A percentile compares a stretch with the other conserved stretches of the same genome.
phyloP scores from a whole-genome alignment of 768 basidiomycete species.

The Cyclocybe aegerita region DNA sequence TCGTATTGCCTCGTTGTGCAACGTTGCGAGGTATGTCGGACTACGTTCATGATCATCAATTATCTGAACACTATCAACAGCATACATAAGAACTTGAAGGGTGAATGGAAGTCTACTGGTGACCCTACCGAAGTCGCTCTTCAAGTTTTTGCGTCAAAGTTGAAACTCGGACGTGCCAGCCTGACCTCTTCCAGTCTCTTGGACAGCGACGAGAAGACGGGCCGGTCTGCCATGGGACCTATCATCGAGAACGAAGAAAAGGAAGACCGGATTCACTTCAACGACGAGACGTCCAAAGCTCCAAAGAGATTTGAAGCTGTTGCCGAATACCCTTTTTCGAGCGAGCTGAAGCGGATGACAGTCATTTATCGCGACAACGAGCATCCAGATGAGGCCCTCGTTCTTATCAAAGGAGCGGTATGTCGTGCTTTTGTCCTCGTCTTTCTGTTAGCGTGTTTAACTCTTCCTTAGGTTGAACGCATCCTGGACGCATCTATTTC shows the following conservation, averaged over 20 bases:
- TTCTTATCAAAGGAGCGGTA: constrained; percentile 38
- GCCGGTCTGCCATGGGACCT: constrained; percentile 24
- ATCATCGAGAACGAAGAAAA: constrained; percentile 25
- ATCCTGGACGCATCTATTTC: constrained; percentile 47
- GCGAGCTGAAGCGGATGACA: constrained; percentile 51
- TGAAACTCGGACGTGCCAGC: constrained; percentile 38
- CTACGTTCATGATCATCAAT: not conserved
- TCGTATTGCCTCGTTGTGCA: constrained; percentile 33
- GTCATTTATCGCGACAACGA: constrained; percentile 33
- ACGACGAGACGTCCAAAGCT: constrained; percentile 14
- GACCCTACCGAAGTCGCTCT: constrained; percentile 58
- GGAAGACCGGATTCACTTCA: constrained; percentile 11
- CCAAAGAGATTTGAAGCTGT: constrained; percentile 30
- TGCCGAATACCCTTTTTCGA: constrained; percentile 46
- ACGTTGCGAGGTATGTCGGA: constrained; percentile 32
- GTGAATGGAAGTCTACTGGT: constrained; percentile 46
- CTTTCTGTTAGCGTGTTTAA: not conserved
- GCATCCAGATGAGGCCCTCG: constrained; percentile 18
- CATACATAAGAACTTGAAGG: constrained; percentile 37
- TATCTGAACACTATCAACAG: constrained; percentile 19
- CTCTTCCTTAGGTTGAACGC: constrained; percentile 34
- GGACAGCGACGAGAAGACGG: constrained; percentile 12
- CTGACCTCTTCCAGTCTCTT: constrained; percentile 22
- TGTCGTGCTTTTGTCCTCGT: constrained; percentile 5
- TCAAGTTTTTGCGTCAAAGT: constrained; percentile 51